Conservation (phyloP, 768 basidiomycete species). For the Boletus pseudo-olivaceus region DNA sequence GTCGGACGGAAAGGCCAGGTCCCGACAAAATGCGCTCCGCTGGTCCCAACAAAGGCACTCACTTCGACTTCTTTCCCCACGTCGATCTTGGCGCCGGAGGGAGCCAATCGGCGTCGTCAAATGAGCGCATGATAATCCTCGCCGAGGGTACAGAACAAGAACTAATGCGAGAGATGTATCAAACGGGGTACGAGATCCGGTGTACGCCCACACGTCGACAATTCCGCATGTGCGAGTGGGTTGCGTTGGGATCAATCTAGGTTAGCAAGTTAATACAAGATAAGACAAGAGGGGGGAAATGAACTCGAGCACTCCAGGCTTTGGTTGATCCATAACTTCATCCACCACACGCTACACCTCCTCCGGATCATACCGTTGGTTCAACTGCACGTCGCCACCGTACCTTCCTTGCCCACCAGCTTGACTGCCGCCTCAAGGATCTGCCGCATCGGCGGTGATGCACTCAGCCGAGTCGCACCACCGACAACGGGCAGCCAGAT, state of each 20-base stretch:
- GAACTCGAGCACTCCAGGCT: conserved; percentile 8
- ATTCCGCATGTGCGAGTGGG: conserved; percentile 75
- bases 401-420: conserved; percentile 35
- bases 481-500: conserved; percentile 58
- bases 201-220: conserved; percentile 50
- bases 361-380: conserved; percentile 47
- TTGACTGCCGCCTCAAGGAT: conserved; percentile 35
- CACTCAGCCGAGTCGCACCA: conserved; percentile 36
- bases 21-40: conserved; percentile 22
- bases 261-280: background rate
- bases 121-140: conserved; percentile 80
- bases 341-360: conserved; percentile 41
- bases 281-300: background rate
- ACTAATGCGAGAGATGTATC: conserved; percentile 82
- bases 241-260: background rate
- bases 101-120: conserved; percentile 57
- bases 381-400: conserved; percentile 64
- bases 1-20: conserved; percentile 11
- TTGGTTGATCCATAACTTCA: conserved; percentile 7
- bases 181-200: conserved; percentile 61
- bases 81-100: conserved; percentile 55
- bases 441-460: conserved; percentile 27
- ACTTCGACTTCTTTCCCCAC: conserved; percentile 73
- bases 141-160: conserved; percentile 67
- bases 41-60: conserved; percentile 43